Evolutionary conservation across 192 early-diverging fungal genomes (phyloP).

Genomic region (Linnemannia elongata): DNA sequence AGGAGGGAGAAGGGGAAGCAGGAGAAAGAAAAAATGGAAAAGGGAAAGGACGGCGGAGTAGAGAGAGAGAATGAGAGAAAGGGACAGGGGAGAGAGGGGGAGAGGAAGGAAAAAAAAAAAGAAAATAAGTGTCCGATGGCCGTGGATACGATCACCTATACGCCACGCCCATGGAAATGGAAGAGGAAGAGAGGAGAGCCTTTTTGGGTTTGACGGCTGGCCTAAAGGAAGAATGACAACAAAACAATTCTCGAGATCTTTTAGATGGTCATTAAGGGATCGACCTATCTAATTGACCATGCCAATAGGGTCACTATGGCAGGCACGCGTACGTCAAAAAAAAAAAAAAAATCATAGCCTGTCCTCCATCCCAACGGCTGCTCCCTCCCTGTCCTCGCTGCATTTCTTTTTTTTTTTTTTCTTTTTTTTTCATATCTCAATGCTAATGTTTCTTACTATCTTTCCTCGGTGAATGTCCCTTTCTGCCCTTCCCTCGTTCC

Average conservation of each 20-base stretch:
- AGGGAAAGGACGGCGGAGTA: background rate
- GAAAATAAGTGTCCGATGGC: background rate
- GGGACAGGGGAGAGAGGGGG: background rate
- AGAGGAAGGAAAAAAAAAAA: background rate
- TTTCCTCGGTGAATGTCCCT: background rate
- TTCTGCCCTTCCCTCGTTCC: background rate
- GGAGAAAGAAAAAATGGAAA: background rate
- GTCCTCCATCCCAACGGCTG: background rate
- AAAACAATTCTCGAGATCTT: conserved; percentile 1
- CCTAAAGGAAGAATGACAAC: background rate
- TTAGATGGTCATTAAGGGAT: background rate
- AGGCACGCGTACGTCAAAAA: too few relatives aligned
- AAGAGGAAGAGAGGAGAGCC: background rate
- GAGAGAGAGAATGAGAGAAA: background rate
- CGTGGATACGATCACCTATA: background rate
- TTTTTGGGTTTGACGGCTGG: background rate
- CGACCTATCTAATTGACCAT: background rate
- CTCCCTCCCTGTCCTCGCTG: background rate
- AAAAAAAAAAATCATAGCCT: background rate
- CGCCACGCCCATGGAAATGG: background rate
- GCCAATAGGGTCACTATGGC: background rate
- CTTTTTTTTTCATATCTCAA: too few relatives aligned
- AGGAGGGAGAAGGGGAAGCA: background rate
- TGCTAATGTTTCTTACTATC: background rate
- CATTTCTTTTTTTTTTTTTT: background rate